Percentiles rank a stretch among this genome's conserved stretches.
Evolutionary conservation across 306 rosid species (phyloP).

Genomic region (Castanea crenata): DNA sequence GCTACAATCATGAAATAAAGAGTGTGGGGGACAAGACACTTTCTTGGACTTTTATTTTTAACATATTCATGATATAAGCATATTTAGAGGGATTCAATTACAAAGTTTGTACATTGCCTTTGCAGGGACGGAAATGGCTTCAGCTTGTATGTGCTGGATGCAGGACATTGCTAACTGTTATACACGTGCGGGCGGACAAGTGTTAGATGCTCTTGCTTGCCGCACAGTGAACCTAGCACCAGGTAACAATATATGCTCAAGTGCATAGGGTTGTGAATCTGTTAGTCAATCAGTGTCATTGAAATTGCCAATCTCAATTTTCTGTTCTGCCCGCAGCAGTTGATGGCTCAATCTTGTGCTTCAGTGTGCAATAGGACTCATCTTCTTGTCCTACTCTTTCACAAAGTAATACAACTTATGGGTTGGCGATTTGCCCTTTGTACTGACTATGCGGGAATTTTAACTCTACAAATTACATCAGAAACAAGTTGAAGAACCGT

Average conservation of each 20-base stretch:
- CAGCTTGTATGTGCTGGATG: slow-evolving; percentile 96
- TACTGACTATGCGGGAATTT: not conserved
- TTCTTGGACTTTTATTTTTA: not conserved
- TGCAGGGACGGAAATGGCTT: slow-evolving; percentile 90
- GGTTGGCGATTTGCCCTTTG: not conserved
- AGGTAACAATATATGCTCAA: slow-evolving; percentile 48
- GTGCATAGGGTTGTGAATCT: slow-evolving; percentile 1
- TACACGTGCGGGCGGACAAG: slow-evolving; percentile 89
- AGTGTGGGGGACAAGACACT: not conserved
- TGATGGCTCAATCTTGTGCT: slow-evolving; percentile 11
- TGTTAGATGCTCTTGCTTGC: slow-evolving; percentile 96
- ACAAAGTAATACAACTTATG: not conserved
- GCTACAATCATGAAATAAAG: not conserved
- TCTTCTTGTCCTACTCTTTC: not conserved
- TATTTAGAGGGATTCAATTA: slow-evolving; percentile 1
- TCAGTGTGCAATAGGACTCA: not conserved
- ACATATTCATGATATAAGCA: not conserved
- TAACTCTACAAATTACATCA: not conserved
- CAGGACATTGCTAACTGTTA: slow-evolving; percentile 90
- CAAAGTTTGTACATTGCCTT: not conserved
- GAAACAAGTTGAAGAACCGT: not conserved
- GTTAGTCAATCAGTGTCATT: slow-evolving; percentile 4
- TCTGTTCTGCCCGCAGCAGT: slow-evolving; percentile 4
- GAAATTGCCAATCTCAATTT: slow-evolving; percentile 7
- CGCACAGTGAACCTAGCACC: slow-evolving; percentile 84